Evolutionary conservation across 2,329 filamentous ascomycete species (phyloP).

Genomic region (Aspergillus amoenus): DNA sequence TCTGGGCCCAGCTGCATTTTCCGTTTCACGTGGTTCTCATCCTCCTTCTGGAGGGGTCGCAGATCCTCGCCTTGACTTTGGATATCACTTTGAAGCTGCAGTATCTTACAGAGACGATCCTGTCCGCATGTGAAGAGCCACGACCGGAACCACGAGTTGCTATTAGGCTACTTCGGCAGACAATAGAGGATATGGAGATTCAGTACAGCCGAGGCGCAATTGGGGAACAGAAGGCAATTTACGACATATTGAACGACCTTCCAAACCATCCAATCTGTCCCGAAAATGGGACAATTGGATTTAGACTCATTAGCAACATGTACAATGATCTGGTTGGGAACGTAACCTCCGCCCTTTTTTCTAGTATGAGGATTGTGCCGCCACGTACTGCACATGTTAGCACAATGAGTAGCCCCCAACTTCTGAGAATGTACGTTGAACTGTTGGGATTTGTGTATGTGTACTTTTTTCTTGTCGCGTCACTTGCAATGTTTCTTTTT

Average conservation of each 20-base stretch:
- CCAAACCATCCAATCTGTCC: constrained; percentile 32
- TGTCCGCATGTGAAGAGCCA: constrained; percentile 41
- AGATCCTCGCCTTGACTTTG: constrained; percentile 53
- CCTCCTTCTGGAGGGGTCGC: constrained; percentile 64
- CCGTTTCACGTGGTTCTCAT: constrained; percentile 64
- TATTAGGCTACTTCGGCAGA: constrained; percentile 35
- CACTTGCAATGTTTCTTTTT: constrained; percentile 38
- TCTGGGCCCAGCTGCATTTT: constrained; percentile 55
- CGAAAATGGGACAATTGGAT: constrained; percentile 16
- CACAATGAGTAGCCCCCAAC: constrained; percentile 28
- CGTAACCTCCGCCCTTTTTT: constrained; percentile 41
- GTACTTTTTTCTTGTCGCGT: constrained; percentile 40
- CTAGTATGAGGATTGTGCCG: constrained; percentile 40
- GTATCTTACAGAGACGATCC: constrained; percentile 40
- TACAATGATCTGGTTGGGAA: constrained; percentile 39
- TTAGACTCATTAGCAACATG: constrained; percentile 26
- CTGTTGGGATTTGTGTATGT: constrained; percentile 41
- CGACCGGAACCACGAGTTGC: constrained; percentile 27
- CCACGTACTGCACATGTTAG: constrained; percentile 27
- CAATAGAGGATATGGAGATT: constrained; percentile 43
- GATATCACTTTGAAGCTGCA: constrained; percentile 43
- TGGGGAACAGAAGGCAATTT: constrained; percentile 34
- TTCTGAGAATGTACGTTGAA: constrained; percentile 39
- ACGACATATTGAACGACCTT: constrained; percentile 31
- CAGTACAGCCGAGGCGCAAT: constrained; percentile 34